These are phyloP conservation scores for Eremochloa ophiuroides DNA, from an alignment of 176 grass and related monocot genomes.

Conservation along the genomic window DNA sequence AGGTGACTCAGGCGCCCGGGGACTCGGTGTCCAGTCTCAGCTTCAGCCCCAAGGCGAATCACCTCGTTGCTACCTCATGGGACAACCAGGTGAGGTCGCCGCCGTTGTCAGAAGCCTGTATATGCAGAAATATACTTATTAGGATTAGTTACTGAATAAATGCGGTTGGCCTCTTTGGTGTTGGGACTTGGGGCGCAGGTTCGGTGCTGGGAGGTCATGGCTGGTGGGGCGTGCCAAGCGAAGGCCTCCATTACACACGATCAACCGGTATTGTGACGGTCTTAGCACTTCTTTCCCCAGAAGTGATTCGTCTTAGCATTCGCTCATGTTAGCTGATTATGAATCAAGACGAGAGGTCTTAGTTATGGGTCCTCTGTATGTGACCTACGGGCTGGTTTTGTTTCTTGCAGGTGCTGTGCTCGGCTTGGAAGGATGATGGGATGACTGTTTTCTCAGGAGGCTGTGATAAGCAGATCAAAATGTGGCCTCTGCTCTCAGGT, in stretches of 20 bases:
- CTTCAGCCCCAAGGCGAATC: constrained; percentile 75
- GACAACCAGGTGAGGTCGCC: constrained; percentile 63
- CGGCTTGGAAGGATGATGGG: constrained; percentile 90
- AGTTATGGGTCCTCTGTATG: neutral
- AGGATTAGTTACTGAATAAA: neutral
- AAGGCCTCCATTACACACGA: constrained; percentile 79
- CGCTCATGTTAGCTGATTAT: neutral
- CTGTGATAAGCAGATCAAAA: constrained; percentile 74
- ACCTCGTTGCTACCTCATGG: constrained; percentile 80
- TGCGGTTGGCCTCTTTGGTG: constrained; percentile 5
- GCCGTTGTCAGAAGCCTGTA: neutral
- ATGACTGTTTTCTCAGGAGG: constrained; percentile 69
- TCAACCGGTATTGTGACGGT: constrained; percentile 41
- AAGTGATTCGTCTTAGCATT: neutral
- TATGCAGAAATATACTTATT: neutral
- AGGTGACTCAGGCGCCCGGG: constrained; percentile 34
- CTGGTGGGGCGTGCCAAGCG: constrained; percentile 53
- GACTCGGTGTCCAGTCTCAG: constrained; percentile 80
- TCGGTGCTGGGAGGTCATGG: constrained; percentile 76
- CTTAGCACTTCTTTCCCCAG: neutral
- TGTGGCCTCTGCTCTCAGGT: constrained; percentile 84
- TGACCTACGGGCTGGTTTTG: neutral
- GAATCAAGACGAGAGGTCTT: neutral
- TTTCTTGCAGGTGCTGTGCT: constrained; percentile 65
- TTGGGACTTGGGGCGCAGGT: constrained; percentile 42